A percentile compares a stretch with the other conserved stretches of the same genome.
phyloP scores from a whole-genome alignment of 73 alveolate genomes.

The Stentor roeselii region DNA sequence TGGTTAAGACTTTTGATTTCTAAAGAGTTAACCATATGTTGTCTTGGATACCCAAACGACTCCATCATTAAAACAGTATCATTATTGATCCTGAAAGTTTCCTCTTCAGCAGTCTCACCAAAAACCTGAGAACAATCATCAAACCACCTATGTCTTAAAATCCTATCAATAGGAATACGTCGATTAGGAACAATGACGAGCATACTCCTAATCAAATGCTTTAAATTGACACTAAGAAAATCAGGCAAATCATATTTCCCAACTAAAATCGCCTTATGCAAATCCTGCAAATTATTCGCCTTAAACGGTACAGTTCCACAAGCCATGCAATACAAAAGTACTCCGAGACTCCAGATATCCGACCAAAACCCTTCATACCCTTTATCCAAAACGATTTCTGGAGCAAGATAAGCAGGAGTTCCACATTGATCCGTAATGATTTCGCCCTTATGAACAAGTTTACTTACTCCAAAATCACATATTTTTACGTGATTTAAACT shows the following conservation, averaged over 20 bases:
- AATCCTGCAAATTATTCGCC: slow-evolving; percentile 67
- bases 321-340: slow-evolving; percentile 64
- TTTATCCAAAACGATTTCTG: slow-evolving; percentile 69
- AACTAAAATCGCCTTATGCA: slow-evolving; percentile 50
- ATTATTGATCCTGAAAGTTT: too few species aligned
- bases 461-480: background rate
- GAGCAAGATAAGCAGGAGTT: too few species aligned
- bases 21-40: background rate
- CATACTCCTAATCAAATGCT: background rate
- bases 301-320: slow-evolving; percentile 75
- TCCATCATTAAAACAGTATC: too few species aligned
- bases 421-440: slow-evolving; percentile 51
- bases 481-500: background rate
- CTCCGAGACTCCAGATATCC: slow-evolving; percentile 84
- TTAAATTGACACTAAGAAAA: background rate
- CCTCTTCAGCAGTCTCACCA: too few species aligned
- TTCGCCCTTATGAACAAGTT: background rate
- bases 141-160: background rate
- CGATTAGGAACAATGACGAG: background rate
- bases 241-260: slow-evolving; percentile 52
- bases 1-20: background rate
- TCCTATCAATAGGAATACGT: background rate
- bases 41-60: slow-evolving; percentile 2
- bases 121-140: background rate
- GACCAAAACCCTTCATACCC: slow-evolving; percentile 77